phyloP scores from a whole-genome alignment of 1,284 basidiomycete species.

The Phellinidium pouzarii region DNA sequence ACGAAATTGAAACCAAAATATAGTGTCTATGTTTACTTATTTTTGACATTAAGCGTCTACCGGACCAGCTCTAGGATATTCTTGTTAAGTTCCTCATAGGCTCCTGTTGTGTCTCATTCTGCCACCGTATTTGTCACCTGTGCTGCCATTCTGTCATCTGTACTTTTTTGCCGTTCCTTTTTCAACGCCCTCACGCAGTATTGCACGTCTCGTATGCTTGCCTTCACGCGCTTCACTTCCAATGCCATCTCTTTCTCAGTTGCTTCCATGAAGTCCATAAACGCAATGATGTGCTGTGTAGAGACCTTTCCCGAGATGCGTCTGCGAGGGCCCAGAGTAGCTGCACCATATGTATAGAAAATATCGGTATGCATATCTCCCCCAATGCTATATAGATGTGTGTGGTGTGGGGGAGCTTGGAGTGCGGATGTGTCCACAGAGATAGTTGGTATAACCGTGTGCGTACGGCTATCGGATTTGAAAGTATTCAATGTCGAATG shows the following conservation, averaged over 20 bases:
- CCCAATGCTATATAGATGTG: neutral
- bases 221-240: constrained; percentile 34
- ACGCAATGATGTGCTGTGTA: constrained; percentile 28
- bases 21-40: too few species aligned
- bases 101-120: neutral
- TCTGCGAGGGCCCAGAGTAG: neutral
- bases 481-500: neutral
- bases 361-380: neutral
- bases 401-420: neutral
- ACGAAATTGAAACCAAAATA: too few species aligned
- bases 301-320: constrained; percentile 23
- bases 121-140: neutral
- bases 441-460: constrained; percentile 6
- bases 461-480: neutral
- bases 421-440: constrained; percentile 4
- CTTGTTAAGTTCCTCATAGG: too few species aligned
- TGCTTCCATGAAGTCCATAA: constrained; percentile 32
- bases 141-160: neutral
- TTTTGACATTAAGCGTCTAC: too few species aligned
- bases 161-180: constrained; percentile 25
- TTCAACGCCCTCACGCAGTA: constrained; percentile 27
- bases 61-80: too few species aligned
- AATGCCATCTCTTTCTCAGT: constrained; percentile 33
- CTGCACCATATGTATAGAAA: neutral
- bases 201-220: constrained; percentile 32